These are phyloP conservation scores for Alternaria metachromatica DNA, from an alignment of 2,329 filamentous ascomycete genomes.

Conservation along the genomic window DNA sequence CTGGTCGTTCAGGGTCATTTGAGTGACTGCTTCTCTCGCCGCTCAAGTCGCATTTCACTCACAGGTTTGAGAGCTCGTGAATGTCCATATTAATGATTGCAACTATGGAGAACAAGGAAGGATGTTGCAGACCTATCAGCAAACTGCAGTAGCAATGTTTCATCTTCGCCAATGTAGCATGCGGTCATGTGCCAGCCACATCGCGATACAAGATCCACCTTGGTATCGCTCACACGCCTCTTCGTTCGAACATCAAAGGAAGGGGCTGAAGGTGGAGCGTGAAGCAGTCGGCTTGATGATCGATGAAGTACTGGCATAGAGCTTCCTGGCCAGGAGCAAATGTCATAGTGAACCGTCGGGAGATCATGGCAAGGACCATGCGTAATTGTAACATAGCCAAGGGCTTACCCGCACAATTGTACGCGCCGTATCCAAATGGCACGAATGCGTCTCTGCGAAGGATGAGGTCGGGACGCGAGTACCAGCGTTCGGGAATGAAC, in stretches of 20 bases:
- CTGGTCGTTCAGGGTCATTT: not conserved
- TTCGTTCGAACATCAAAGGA: not conserved
- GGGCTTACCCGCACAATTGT: constrained; percentile 43
- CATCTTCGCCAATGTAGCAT: not conserved
- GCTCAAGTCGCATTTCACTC: not conserved
- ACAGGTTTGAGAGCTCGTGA: not conserved
- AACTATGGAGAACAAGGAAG: not conserved
- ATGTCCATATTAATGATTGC: not conserved
- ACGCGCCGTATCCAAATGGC: constrained; percentile 70
- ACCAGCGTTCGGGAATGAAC: constrained; percentile 28
- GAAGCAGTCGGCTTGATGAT: not conserved
- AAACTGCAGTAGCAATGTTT: not conserved
- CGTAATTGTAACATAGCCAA: not conserved
- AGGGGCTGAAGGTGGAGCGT: not conserved
- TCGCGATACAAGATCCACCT: not conserved
- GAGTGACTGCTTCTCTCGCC: not conserved
- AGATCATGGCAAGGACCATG: not conserved
- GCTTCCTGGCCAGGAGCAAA: not conserved
- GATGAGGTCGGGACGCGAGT: constrained; percentile 13
- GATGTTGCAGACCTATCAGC: not conserved
- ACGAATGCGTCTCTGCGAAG: constrained; percentile 64
- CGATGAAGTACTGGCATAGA: not conserved
- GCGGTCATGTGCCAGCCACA: not conserved
- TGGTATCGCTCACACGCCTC: not conserved
- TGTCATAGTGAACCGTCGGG: not conserved